A percentile compares a stretch with the other conserved stretches of the same genome.
phyloP scores from a whole-genome alignment of 257 asterid genomes.

The Leonotis leonurus region DNA sequence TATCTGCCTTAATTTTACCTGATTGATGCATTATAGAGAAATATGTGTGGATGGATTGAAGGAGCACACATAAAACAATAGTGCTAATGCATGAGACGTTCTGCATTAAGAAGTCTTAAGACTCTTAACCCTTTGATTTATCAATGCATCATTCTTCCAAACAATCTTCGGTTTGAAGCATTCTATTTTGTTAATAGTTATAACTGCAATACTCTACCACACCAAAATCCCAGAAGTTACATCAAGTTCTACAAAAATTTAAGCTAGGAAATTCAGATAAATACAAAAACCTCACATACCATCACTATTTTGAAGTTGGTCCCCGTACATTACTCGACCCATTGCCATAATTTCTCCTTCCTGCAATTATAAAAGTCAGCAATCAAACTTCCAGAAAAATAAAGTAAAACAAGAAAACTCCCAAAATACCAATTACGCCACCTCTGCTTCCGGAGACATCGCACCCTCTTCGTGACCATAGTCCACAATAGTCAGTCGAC shows the following conservation, averaged over 20 bases:
- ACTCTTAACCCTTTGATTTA: conserved; percentile 5
- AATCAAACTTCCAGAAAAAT: neutral
- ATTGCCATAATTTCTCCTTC: conserved; percentile 58
- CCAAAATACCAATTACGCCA: neutral
- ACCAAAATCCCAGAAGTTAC: neutral
- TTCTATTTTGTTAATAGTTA: neutral
- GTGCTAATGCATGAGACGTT: neutral
- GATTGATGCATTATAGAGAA: neutral
- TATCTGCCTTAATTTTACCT: neutral
- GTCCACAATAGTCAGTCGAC: conserved; percentile 54
- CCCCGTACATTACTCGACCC: conserved; percentile 49
- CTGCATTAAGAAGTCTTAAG: neutral
- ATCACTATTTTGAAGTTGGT: conserved; percentile 44
- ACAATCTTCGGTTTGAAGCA: neutral
- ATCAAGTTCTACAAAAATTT: neutral
- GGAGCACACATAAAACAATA: neutral
- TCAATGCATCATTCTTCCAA: neutral
- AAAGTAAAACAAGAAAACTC: neutral
- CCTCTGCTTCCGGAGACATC: conserved; percentile 92
- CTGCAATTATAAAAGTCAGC: conserved; percentile 31
- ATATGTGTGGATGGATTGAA: neutral
- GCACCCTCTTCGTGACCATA: conserved; percentile 87
- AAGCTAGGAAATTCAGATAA: neutral
- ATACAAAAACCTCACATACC: conserved; percentile 35
- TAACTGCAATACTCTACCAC: neutral